A percentile compares a stretch with the other conserved stretches of the same genome.
phyloP scores from a whole-genome alignment of 1,139 yeast genomes.

The Debaryomyces coudertii region DNA sequence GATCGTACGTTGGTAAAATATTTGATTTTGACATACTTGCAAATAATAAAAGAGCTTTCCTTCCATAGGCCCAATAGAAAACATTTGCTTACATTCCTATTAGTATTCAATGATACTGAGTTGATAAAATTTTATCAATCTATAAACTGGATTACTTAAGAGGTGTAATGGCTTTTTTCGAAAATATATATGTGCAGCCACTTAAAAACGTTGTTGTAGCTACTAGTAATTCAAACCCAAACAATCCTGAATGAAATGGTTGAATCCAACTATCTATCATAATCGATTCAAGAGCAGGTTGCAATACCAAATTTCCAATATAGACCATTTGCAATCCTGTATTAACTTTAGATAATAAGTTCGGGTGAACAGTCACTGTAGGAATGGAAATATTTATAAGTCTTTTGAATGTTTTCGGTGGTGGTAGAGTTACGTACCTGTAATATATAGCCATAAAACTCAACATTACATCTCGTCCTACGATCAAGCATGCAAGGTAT shows the following conservation, averaged over 20 bases:
- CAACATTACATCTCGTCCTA: slow-evolving; percentile 82
- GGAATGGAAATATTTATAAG: slow-evolving; percentile 74
- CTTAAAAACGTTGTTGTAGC: slow-evolving; percentile 78
- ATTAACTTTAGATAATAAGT: slow-evolving; percentile 82
- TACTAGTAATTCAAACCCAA: slow-evolving; percentile 45
- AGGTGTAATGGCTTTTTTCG: slow-evolving; percentile 66
- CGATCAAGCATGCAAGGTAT: slow-evolving; percentile 68
- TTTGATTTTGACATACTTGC: slow-evolving; percentile 5
- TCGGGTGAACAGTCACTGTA: slow-evolving; percentile 88
- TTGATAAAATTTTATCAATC: slow-evolving; percentile 12
- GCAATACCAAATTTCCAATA: slow-evolving; percentile 71
- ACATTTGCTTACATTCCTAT: slow-evolving; percentile 12
- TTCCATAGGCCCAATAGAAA: slow-evolving; percentile 6
- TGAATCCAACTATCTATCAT: slow-evolving; percentile 15
- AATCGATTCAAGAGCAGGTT: slow-evolving; percentile 56
- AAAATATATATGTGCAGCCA: slow-evolving; percentile 75
- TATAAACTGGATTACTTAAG: slow-evolving; percentile 19
- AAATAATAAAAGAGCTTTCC: slow-evolving; percentile 4
- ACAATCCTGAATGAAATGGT: slow-evolving; percentile 18
- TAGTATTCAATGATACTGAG: slow-evolving; percentile 12
- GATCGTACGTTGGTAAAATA: slow-evolving; percentile 1
- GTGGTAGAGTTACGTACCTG: slow-evolving; percentile 73
- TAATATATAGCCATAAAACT: slow-evolving; percentile 76
- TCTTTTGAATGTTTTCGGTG: slow-evolving; percentile 71
- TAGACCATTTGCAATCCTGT: slow-evolving; percentile 93